Evolutionary conservation across 768 basidiomycete species (phyloP).

Genomic region (Astraeus odoratus): DNA sequence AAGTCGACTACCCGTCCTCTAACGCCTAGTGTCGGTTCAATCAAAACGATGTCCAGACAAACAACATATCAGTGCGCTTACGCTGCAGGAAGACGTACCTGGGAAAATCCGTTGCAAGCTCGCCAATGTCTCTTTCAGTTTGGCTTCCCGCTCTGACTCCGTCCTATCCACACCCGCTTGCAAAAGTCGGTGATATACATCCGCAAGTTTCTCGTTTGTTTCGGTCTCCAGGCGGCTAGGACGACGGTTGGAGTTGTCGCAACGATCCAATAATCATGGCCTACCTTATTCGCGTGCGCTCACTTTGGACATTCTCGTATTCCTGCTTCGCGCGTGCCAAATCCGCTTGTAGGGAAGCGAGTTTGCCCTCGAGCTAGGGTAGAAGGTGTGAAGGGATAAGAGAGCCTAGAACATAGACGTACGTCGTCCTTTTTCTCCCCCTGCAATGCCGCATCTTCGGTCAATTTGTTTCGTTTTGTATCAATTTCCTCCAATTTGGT

Average conservation of each 20-base stretch:
- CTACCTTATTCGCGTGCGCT: slow-evolving; percentile 75
- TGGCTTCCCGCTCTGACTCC: slow-evolving; percentile 78
- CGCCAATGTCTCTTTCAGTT: slow-evolving; percentile 78
- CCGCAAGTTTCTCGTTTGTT: slow-evolving; percentile 84
- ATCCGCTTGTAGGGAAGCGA: slow-evolving; percentile 49
- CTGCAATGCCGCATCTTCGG: slow-evolving; percentile 45
- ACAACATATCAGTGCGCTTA: too few relatives aligned
- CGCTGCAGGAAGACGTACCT: slow-evolving; percentile 33
- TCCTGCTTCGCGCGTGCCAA: slow-evolving; percentile 66
- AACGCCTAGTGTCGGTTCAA: slow-evolving; percentile 49
- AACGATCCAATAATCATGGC: too few relatives aligned
- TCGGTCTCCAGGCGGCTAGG: slow-evolving; percentile 86
- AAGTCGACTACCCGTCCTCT: slow-evolving; percentile 89
- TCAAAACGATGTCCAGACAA: neutral
- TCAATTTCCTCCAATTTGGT: slow-evolving; percentile 64
- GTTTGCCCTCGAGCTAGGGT: slow-evolving; percentile 50
- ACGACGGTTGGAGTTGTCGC: neutral
- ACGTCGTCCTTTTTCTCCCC: slow-evolving; percentile 56
- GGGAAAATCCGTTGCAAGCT: slow-evolving; percentile 87
- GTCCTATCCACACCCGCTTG: slow-evolving; percentile 87
- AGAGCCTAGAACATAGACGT: slow-evolving; percentile 6
- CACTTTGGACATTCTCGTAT: slow-evolving; percentile 78
- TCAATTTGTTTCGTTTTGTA: slow-evolving; percentile 48
- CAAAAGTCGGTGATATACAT: slow-evolving; percentile 74
- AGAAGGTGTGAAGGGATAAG: slow-evolving; percentile 14